These are phyloP conservation scores for Porodaedalea pini DNA, from an alignment of 1,284 basidiomycete genomes.

Conservation along the genomic window DNA sequence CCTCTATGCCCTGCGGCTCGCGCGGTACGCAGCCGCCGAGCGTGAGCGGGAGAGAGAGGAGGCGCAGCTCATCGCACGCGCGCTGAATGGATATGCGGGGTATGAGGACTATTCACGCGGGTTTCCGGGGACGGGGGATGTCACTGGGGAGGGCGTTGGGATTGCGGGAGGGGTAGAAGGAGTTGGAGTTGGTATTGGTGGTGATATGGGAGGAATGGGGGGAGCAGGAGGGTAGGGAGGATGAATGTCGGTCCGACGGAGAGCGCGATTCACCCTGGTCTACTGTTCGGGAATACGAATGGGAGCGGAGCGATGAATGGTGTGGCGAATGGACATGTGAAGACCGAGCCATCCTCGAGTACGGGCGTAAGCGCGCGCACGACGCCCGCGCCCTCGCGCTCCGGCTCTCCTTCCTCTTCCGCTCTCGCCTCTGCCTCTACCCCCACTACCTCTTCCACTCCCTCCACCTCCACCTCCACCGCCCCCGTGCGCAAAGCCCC, in stretches of 20 bases:
- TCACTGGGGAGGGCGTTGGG: neutral
- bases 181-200: neutral
- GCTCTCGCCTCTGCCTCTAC: neutral
- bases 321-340: neutral
- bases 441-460: neutral
- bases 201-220: neutral
- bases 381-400: constrained; percentile 1
- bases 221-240: neutral
- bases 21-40: neutral
- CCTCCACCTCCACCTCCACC: neutral
- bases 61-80: constrained; percentile 18
- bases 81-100: constrained; percentile 43
- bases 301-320: neutral
- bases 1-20: neutral
- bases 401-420: constrained; percentile 9
- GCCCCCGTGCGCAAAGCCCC: neutral
- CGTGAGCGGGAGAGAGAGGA: neutral
- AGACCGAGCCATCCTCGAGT: neutral
- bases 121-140: constrained; percentile 48
- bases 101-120: constrained; percentile 63
- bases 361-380: neutral
- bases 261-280: constrained; percentile 60
- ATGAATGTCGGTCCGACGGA: constrained; percentile 4
- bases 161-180: neutral
- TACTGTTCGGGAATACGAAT: constrained; percentile 35